These are phyloP conservation scores for Rubia peregrina DNA, from an alignment of 305 asterid genomes.

Conservation along the genomic window DNA sequence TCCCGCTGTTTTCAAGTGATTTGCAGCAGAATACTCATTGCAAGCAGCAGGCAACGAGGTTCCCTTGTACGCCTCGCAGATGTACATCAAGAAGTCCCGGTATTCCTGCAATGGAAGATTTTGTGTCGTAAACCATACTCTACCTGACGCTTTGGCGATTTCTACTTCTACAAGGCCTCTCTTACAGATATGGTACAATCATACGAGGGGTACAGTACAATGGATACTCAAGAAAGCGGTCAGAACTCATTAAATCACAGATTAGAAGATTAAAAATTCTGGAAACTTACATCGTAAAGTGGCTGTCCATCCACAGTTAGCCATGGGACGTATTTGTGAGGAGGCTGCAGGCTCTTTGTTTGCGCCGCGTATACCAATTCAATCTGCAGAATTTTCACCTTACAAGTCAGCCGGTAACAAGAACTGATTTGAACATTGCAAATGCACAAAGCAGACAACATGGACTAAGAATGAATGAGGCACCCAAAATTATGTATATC, in stretches of 20 bases:
- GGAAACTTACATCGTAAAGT: conserved; percentile 65
- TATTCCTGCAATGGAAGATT: conserved; percentile 29
- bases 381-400: conserved; percentile 40
- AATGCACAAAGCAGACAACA: conserved; percentile 1
- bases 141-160: not conserved
- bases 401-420: conserved; percentile 9
- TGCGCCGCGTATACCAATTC: conserved; percentile 55
- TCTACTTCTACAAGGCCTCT: too few relatives aligned
- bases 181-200: too few relatives aligned
- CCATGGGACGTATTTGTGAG: conserved; percentile 87
- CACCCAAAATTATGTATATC: not conserved
- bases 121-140: not conserved
- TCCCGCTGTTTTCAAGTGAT: conserved; percentile 6
- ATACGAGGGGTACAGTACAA: too few relatives aligned
- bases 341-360: conserved; percentile 75
- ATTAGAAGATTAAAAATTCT: conserved; percentile 4
- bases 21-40: conserved; percentile 17
- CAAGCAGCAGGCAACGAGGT: conserved; percentile 30
- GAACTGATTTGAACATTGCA: not conserved
- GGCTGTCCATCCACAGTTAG: conserved; percentile 81
- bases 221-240: not conserved
- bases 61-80: conserved; percentile 40
- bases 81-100: conserved; percentile 24
- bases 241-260: not conserved
- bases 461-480: not conserved